A percentile compares a stretch with the other conserved stretches of the same genome.
Conservation (phyloP, 139 green algal species). For the Micractinium conductrix region DNA sequence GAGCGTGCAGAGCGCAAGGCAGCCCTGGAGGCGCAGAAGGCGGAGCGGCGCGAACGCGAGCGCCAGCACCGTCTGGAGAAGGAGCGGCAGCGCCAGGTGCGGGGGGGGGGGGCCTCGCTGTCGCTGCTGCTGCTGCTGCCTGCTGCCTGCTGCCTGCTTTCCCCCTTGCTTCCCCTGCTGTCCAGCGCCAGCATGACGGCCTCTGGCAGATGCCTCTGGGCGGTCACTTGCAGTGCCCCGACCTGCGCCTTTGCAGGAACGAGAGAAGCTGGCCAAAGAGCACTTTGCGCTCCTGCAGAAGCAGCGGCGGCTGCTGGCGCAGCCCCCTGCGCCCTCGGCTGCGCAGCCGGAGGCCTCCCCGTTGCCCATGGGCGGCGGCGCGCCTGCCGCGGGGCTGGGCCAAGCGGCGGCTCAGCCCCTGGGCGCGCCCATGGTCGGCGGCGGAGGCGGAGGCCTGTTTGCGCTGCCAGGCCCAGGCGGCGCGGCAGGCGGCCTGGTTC, state of each 20-base stretch:
- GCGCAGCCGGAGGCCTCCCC: background rate
- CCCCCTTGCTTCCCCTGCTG: no score
- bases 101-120: background rate
- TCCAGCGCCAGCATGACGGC: no score
- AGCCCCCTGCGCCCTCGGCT: background rate
- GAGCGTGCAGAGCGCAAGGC: slow-evolving; percentile 50
- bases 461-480: background rate
- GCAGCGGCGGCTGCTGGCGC: slow-evolving; percentile 31
- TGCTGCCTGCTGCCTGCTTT: background rate
- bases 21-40: slow-evolving; percentile 33
- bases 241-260: background rate
- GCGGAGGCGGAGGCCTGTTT: slow-evolving; percentile 3
- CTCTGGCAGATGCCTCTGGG: no score
- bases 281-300: slow-evolving; percentile 45
- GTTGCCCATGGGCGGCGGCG: background rate
- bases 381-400: background rate
- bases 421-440: background rate
- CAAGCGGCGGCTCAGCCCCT: slow-evolving; percentile 3
- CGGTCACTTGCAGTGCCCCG: background rate
- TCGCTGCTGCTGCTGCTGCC: background rate
- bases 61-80: slow-evolving; percentile 26
- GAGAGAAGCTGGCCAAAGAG: slow-evolving; percentile 36
- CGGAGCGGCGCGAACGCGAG: slow-evolving; percentile 43
- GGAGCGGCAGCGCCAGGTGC: slow-evolving; percentile 40
- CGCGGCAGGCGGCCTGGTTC: no score